phyloP scores from a whole-genome alignment of 2,329 filamentous ascomycete species.

The Ascocoryne sarcoides region DNA sequence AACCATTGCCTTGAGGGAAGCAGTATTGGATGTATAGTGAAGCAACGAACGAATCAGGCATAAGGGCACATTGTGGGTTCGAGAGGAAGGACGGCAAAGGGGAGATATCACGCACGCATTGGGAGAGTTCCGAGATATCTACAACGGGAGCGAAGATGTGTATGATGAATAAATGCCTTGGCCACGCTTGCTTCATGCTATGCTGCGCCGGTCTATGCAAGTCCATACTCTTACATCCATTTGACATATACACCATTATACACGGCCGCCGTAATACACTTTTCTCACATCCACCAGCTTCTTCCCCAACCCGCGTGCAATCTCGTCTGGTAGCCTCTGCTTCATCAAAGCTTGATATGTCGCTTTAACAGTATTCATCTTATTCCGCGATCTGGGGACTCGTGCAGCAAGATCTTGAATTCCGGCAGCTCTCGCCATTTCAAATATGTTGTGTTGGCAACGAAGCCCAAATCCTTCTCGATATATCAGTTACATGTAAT shows the following conservation, averaged over 20 bases:
- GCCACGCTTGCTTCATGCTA: conserved; percentile 12
- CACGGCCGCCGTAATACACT: conserved; percentile 81
- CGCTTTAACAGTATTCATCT: conserved; percentile 97
- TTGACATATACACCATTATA: conserved; percentile 18
- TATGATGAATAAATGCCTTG: conserved; percentile 6
- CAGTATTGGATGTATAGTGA: no score
- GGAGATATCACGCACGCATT: background rate
- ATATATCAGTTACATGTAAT: conserved; percentile 4
- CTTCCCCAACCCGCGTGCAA: conserved; percentile 81
- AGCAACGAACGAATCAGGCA: no score
- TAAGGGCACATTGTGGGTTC: no score
- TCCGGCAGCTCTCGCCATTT: conserved; percentile 81
- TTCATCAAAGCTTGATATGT: conserved; percentile 71
- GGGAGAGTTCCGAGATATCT: conserved; percentile 14
- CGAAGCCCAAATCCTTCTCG: conserved; percentile 80
- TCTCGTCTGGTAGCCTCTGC: conserved; percentile 81
- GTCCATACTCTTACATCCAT: conserved; percentile 43
- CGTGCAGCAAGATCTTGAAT: conserved; percentile 79
- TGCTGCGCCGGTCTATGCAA: conserved; percentile 19
- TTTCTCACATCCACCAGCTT: conserved; percentile 95
- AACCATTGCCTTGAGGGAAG: no score
- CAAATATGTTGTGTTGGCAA: conserved; percentile 84
- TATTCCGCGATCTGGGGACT: conserved; percentile 80
- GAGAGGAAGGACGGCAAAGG: background rate
- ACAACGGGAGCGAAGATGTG: conserved; percentile 5